phyloP scores from a whole-genome alignment of 1,284 basidiomycete genomes.

The Malassezia dermatis region DNA sequence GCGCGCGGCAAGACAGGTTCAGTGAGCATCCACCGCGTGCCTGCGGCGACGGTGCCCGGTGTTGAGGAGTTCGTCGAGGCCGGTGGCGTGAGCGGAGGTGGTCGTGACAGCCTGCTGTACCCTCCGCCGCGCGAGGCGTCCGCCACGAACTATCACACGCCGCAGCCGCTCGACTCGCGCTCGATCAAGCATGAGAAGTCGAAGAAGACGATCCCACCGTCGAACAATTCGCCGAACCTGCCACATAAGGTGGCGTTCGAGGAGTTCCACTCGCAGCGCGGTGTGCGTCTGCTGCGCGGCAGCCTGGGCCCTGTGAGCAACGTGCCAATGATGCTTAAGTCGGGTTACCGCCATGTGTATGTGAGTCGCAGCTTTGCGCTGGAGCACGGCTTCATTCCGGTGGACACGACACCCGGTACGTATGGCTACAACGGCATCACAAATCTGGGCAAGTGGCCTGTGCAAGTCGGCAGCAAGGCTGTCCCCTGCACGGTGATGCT shows the following conservation, averaged over 20 bases:
- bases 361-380: slow-evolving; percentile 86
- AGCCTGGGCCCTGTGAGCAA: slow-evolving; percentile 78
- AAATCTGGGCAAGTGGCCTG: slow-evolving; percentile 52
- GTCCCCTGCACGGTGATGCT: slow-evolving; percentile 55
- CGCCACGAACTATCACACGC: slow-evolving; percentile 30
- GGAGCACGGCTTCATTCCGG: slow-evolving; percentile 76
- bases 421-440: slow-evolving; percentile 69
- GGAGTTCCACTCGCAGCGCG: slow-evolving; percentile 51
- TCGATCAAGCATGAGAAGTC: slow-evolving; percentile 32
- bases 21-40: slow-evolving; percentile 43
- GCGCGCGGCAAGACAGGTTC: slow-evolving; percentile 41
- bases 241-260: slow-evolving; percentile 47
- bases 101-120: slow-evolving; percentile 46
- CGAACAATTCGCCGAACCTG: slow-evolving; percentile 20
- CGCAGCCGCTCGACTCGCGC: slow-evolving; percentile 18
- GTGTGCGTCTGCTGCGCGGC: slow-evolving; percentile 82
- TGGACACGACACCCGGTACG: slow-evolving; percentile 56
- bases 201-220: slow-evolving; percentile 30
- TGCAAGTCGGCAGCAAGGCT: slow-evolving; percentile 52
- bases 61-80: slow-evolving; percentile 42
- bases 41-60: slow-evolving; percentile 29
- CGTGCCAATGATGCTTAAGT: slow-evolving; percentile 68
- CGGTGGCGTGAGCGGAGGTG: slow-evolving; percentile 40
- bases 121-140: slow-evolving; percentile 38
- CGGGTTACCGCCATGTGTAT: slow-evolving; percentile 89